Evolutionary conservation across 352 stramenopile genomes (phyloP).

Genomic region (Phytophthora foliorum): DNA sequence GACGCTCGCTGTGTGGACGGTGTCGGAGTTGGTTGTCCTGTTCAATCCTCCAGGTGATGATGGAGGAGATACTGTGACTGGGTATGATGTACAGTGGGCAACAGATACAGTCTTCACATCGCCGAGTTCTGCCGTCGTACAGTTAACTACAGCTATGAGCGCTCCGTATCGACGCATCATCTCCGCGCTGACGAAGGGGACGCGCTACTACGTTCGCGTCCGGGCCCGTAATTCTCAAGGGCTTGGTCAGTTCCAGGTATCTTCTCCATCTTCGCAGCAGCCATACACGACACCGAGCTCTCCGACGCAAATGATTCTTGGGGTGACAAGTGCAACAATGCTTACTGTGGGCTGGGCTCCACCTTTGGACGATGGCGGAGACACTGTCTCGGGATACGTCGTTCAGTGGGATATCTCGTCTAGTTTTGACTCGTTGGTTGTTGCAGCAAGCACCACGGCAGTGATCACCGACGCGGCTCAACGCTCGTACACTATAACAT

Average conservation of each 20-base stretch:
- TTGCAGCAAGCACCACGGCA: conserved; percentile 64
- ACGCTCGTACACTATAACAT: conserved; percentile 81
- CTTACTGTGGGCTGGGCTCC: conserved; percentile 91
- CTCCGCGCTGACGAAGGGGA: conserved; percentile 68
- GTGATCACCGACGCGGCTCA: conserved; percentile 67
- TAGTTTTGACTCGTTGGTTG: conserved; percentile 87
- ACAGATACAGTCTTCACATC: conserved; percentile 77
- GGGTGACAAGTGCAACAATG: conserved; percentile 89
- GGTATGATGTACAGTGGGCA: conserved; percentile 95
- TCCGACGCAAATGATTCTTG: conserved; percentile 85
- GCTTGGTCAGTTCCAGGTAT: conserved; percentile 82
- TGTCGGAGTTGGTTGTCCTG: conserved; percentile 90
- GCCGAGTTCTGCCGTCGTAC: conserved; percentile 45
- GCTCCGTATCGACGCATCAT: conserved; percentile 71
- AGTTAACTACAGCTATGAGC: conserved; percentile 62
- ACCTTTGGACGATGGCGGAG: conserved; percentile 91
- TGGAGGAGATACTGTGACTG: conserved; percentile 87
- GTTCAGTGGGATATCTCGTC: conserved; percentile 94
- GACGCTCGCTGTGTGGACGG: conserved; percentile 70
- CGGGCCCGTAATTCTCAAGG: conserved; percentile 78
- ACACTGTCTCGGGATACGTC: conserved; percentile 89
- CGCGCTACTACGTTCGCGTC: conserved; percentile 80
- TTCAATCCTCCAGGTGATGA: conserved; percentile 91
- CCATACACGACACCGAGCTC: conserved; percentile 92
- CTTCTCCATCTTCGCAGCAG: conserved; percentile 91